Evolutionary conservation across 2,329 filamentous ascomycete species (phyloP), one percentile per base, ranked within the genome.

Genomic region (Colletotrichum acutatum): DNA sequence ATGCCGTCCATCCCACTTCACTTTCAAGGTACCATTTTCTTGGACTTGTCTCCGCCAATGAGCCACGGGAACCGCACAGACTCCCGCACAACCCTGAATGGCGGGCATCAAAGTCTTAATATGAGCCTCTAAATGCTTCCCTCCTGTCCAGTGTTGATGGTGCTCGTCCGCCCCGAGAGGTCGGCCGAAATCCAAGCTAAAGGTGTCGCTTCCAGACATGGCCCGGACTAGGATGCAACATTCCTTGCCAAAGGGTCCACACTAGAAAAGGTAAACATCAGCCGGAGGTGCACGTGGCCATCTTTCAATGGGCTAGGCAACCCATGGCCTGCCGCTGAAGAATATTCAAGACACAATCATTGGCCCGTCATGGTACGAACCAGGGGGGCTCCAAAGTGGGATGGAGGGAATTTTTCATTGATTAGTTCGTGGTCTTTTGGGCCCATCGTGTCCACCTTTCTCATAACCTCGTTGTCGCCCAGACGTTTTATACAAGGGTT

Each of bases 61-160:
- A 74, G 61, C 59, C 64, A 61, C 69, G 66, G 72, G 57, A 74
- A 67, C 60, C 75, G 74, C 75, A 76, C 74, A 74, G 75, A 75
- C 74, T 76, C 68, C 74, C 75, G 75, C 72, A 67, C 72, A 75
- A 75, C 74, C 74, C 75, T 76, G 72, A 68, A 65, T 26, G 63
- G 57, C 42, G 62, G 67, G 56, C 34, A 52, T 67, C 61, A 59
- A 59, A 63, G 68, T 57, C 66, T 59, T 66, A 28, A 61, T 59
- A 37, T 61, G 67, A 73, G 71, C 67, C 71, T 71, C 67, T 46
- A 57, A 66, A 60, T 63, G 52, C 69, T 58, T 71, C 37, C 37
- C 57, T 68, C 28, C 16, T 68, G 12, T 42, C 11, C 16, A 42
- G 60, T 22, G 56, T 46, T n/a, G 56, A 42, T 37, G 24, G 19